These are phyloP conservation scores for Globisporangium iwayamae DNA, from an alignment of 352 stramenopile genomes.

Conservation along the genomic window DNA sequence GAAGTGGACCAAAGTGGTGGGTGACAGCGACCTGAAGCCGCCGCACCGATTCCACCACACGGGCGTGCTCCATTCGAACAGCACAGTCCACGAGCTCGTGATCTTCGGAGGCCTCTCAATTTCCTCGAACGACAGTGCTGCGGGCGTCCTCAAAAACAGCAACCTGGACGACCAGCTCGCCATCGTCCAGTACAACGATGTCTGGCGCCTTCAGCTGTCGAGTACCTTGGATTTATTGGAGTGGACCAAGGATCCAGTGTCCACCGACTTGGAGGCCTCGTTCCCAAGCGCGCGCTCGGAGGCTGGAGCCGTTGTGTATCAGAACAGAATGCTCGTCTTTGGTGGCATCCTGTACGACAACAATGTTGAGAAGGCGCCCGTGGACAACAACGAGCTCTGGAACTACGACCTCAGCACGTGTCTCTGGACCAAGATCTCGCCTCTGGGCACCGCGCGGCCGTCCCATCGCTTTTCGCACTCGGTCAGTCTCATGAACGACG, in stretches of 20 bases:
- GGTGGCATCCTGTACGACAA: constrained; percentile 68
- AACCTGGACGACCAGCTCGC: constrained; percentile 15
- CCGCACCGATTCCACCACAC: constrained; percentile 42
- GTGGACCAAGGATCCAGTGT: constrained; percentile 36
- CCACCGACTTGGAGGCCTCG: constrained; percentile 4
- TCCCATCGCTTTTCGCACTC: constrained; percentile 64
- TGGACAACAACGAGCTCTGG: constrained; percentile 64
- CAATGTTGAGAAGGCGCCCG: constrained; percentile 24
- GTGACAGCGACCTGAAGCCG: constrained; percentile 19
- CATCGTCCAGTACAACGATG: constrained; percentile 48
- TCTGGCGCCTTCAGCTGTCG: constrained; percentile 42
- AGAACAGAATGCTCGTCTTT: constrained; percentile 58
- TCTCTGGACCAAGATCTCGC: constrained; percentile 37
- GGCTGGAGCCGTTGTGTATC: constrained; percentile 40
- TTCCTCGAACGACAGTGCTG: constrained; percentile 11
- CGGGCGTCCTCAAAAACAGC: neutral
- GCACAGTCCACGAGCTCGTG: constrained; percentile 38
- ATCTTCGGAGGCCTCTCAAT: constrained; percentile 53
- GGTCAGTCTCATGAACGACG: constrained; percentile 31
- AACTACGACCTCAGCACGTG: constrained; percentile 44
- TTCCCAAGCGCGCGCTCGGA: constrained; percentile 45
- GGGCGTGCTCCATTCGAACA: constrained; percentile 37
- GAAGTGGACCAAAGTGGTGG: constrained; percentile 31
- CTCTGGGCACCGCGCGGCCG: constrained; percentile 20
- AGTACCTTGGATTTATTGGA: neutral